A percentile compares a stretch with the other conserved stretches of the same genome.
These are phyloP conservation scores for Beauveria bassiana DNA, from an alignment of 2,329 filamentous ascomycete genomes.

Conservation along the genomic window DNA sequence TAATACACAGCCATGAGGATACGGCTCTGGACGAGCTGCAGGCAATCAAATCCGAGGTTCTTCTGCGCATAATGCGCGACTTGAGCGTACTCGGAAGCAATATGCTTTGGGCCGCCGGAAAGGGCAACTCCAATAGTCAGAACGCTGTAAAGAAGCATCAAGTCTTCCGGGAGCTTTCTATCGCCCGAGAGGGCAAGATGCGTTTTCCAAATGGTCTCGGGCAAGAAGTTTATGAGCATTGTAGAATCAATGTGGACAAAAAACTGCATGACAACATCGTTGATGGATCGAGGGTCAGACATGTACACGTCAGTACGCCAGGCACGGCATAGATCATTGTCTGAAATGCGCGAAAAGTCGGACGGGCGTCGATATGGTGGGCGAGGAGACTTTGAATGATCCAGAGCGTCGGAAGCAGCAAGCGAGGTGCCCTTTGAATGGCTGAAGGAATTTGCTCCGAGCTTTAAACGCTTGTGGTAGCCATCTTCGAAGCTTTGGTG, in stretches of 20 bases:
- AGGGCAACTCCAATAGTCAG: conserved; percentile 32
- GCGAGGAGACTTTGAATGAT: conserved; percentile 29
- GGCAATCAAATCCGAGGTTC: conserved; percentile 20
- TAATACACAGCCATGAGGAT: conserved; percentile 61
- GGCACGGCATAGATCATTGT: conserved; percentile 39
- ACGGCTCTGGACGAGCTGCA: conserved; percentile 60
- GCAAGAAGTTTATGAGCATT: conserved; percentile 34
- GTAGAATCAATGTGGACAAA: conserved; percentile 34
- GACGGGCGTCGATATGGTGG: conserved; percentile 28
- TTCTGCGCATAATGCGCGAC: conserved; percentile 50
- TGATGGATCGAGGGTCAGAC: conserved; percentile 33
- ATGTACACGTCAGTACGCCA: conserved; percentile 45
- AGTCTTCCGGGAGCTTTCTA: conserved; percentile 33
- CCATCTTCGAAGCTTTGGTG: not conserved
- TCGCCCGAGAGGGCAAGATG: conserved; percentile 29
- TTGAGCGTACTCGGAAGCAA: conserved; percentile 34
- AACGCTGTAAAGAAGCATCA: conserved; percentile 39
- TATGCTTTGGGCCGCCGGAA: conserved; percentile 29
- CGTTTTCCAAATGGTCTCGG: conserved; percentile 30
- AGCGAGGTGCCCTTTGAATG: conserved; percentile 24
- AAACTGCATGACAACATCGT: conserved; percentile 32
- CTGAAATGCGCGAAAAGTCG: conserved; percentile 40
- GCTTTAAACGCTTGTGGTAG: conserved; percentile 38
- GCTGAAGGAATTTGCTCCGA: conserved; percentile 39
- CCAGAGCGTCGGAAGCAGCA: conserved; percentile 24